These are phyloP conservation scores for Fusarium beomiforme DNA, from an alignment of 2,329 filamentous ascomycete species.

Conservation along the genomic window DNA sequence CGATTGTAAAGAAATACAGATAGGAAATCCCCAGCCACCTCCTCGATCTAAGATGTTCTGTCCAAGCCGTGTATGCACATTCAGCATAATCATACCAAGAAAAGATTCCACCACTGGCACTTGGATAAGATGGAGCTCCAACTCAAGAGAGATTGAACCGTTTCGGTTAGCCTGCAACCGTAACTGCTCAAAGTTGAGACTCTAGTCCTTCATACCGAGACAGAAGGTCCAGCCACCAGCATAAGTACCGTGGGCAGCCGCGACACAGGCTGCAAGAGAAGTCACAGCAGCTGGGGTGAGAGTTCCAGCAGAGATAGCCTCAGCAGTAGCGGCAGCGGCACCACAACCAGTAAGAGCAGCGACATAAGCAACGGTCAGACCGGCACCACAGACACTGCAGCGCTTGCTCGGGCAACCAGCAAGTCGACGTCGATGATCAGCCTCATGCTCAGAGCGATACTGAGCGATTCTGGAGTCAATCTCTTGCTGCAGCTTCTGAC, in stretches of 20 bases:
- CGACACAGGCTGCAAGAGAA: not conserved
- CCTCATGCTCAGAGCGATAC: not conserved
- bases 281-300: not conserved
- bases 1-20: not conserved
- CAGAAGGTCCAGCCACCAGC: not conserved
- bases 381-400: constrained; percentile 1
- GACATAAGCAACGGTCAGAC: not conserved
- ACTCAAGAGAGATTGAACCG: too few relatives aligned
- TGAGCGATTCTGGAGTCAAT: not conserved
- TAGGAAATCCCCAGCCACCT: too few relatives aligned
- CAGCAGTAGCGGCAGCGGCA: not conserved
- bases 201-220: not conserved
- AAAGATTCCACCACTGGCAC: not conserved
- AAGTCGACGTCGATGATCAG: not conserved
- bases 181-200: not conserved
- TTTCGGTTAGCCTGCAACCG: too few relatives aligned
- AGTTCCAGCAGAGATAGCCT: not conserved
- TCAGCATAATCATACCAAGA: not conserved
- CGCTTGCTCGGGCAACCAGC: not conserved
- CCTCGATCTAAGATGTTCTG: too few relatives aligned
- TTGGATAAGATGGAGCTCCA: rapidly evolving
- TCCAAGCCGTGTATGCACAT: not conserved
- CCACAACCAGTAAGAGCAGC: not conserved
- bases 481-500: not conserved
- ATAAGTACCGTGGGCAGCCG: not conserved